phyloP scores from a whole-genome alignment of 1,139 yeast species.

The Sugiyamaella japonica region DNA sequence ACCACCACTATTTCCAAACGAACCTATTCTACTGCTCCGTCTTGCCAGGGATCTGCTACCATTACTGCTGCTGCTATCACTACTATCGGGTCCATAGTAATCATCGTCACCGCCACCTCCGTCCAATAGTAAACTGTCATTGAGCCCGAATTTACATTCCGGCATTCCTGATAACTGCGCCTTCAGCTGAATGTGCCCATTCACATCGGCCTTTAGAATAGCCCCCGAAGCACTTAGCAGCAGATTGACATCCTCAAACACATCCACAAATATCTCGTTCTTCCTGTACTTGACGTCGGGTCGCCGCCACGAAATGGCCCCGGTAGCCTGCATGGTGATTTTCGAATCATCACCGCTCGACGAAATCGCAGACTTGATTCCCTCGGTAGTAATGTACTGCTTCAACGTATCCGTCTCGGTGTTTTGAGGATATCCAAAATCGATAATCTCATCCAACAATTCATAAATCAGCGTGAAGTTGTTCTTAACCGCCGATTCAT shows the following conservation, averaged over 20 bases:
- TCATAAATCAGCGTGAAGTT: conserved; percentile 74
- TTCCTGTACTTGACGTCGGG: conserved; percentile 74
- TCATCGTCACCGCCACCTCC: conserved; percentile 28
- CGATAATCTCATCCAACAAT: conserved; percentile 71
- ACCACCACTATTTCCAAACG: conserved; percentile 27
- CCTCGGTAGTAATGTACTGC: conserved; percentile 43
- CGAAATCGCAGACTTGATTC: conserved; percentile 25
- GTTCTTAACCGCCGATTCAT: conserved; percentile 52
- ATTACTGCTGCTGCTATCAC: conserved; percentile 18
- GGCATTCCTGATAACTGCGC: conserved; percentile 80
- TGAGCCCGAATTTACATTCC: conserved; percentile 64
- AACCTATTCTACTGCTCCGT: conserved; percentile 21
- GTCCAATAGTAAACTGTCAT: conserved; percentile 44
- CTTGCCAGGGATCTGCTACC: conserved; percentile 17
- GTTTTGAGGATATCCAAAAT: conserved; percentile 79
- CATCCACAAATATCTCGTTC: conserved; percentile 77
- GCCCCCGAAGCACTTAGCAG: conserved; percentile 54
- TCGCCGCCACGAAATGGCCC: conserved; percentile 67
- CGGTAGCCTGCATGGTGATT: conserved; percentile 45
- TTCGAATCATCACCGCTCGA: conserved; percentile 34
- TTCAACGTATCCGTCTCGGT: conserved; percentile 57
- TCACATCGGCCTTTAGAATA: conserved; percentile 68
- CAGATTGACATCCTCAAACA: conserved; percentile 71
- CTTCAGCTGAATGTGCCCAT: conserved; percentile 72
- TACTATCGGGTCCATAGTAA: conserved; percentile 18